Base-by-base conservation (phyloP, 176 grass and related monocot species). In the Pontederia crassipes region DNA sequence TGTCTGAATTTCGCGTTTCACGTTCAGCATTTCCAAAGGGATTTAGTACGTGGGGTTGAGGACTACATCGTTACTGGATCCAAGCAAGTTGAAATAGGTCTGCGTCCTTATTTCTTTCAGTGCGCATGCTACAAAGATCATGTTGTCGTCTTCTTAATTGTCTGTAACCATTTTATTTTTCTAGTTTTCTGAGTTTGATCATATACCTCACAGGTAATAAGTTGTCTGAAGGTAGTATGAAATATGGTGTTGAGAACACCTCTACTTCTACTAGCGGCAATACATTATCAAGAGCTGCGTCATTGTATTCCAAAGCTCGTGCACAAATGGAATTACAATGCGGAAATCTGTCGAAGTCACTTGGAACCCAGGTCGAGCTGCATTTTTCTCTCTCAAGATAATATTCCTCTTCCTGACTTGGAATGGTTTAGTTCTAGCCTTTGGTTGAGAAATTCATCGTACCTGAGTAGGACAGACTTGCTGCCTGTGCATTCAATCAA, bases 21-120 rank as follows among this genome's bases (percentile, higher is more conserved):
- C 32, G 32, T 72, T 62, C 79, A 97, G 92, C 87, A 88, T 91
- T 97, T 91, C 65, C 92, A 97, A 97, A 90, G 87, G 68, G 92
- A 97, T 68, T 74, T 97, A 65, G 92, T 97, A 55, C 84, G 87
- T 45, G 83, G 87, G 45, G 81, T 97, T 62, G 92, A 97, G 62
- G 92, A 87, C 15, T 97, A 85, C 70, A 97, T 97, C 68, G 79
- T 97, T 48, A 88, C 87, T 29, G 87, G 87, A 58, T 97, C 84
- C 57, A 97, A 91, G 71, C 87, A 91, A 91, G 76, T 97, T 48
- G 92, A 97, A 69, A 84, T 97, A 76, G 92, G 92, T 91, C 81
- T 48, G 12, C 29, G 50, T 57, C 28, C 15, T 71, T n/a, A 12
- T 48, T 57, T 46, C 52, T 55, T 51, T 55, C 11, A 58, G n/a